Evolutionary conservation across 2,329 filamentous ascomycete genomes (phyloP).

Genomic region (Teratosphaeria pseudoeucalypti): DNA sequence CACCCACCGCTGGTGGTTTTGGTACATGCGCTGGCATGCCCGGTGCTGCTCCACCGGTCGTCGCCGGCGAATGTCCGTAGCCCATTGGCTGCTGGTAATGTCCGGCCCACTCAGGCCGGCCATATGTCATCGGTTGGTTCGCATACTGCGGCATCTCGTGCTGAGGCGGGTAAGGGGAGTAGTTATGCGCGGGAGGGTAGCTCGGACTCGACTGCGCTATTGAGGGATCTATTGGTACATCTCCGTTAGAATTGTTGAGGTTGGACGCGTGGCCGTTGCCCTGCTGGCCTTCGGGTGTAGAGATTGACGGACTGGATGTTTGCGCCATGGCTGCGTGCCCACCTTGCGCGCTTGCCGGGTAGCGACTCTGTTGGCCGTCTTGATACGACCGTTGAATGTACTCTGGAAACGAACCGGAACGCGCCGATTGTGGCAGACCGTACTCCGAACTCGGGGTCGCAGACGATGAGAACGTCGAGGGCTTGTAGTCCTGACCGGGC

Average conservation of each 20-base stretch:
- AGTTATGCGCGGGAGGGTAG: slow-evolving; percentile 68
- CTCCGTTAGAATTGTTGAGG: slow-evolving; percentile 84
- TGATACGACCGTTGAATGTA: slow-evolving; percentile 66
- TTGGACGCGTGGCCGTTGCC: slow-evolving; percentile 45
- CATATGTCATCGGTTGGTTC: slow-evolving; percentile 46
- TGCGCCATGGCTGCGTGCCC: slow-evolving; percentile 89
- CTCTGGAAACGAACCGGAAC: slow-evolving; percentile 76
- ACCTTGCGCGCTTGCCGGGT: slow-evolving; percentile 64
- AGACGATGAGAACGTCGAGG: slow-evolving; percentile 60
- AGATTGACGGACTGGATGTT: slow-evolving; percentile 95
- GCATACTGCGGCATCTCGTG: slow-evolving; percentile 80
- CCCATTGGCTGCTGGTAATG: slow-evolving; percentile 46
- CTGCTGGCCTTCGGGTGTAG: slow-evolving; percentile 73
- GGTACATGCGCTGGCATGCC: slow-evolving; percentile 50
- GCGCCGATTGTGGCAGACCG: slow-evolving; percentile 63
- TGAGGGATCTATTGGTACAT: slow-evolving; percentile 98
- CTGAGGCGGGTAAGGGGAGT: slow-evolving; percentile 76
- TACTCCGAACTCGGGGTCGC: slow-evolving; percentile 86
- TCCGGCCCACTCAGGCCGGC: slow-evolving; percentile 62
- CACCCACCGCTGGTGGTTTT: slow-evolving; percentile 52
- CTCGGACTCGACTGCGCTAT: slow-evolving; percentile 89
- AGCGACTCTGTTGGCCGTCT: slow-evolving; percentile 64
- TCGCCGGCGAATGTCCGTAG: slow-evolving; percentile 44
- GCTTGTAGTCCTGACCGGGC: slow-evolving; percentile 68
- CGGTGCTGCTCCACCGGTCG: slow-evolving; percentile 46